Evolutionary conservation across 306 rosid species (phyloP).

Genomic region (Quillaja saponaria): DNA sequence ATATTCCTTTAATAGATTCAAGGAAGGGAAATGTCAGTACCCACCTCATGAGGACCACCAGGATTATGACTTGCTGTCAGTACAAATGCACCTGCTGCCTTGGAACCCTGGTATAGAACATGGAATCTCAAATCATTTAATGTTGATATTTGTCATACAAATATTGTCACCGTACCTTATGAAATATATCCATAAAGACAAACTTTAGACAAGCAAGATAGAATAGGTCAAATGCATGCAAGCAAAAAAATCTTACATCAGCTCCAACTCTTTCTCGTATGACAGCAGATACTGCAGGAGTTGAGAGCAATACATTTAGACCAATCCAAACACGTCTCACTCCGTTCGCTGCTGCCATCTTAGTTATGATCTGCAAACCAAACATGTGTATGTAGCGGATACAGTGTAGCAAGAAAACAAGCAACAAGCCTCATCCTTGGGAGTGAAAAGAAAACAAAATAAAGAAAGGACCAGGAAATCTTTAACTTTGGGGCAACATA

Average conservation of each 20-base stretch:
- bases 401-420: no score
- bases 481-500: slow-evolving; percentile 15
- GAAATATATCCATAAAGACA: slow-evolving; percentile 17
- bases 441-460: background rate
- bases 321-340: slow-evolving; percentile 92
- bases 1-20: no score
- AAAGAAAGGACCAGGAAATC: background rate
- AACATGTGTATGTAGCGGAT: background rate
- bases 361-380: slow-evolving; percentile 69
- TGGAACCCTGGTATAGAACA: slow-evolving; percentile 69
- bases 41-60: slow-evolving; percentile 93
- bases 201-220: slow-evolving; percentile 16
- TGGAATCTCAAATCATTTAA: slow-evolving; percentile 5
- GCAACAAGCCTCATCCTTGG: no score
- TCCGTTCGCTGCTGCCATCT: slow-evolving; percentile 95
- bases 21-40: no score
- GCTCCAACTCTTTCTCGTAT: slow-evolving; percentile 89
- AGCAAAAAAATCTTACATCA: slow-evolving; percentile 62
- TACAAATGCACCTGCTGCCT: slow-evolving; percentile 91
- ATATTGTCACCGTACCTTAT: slow-evolving; percentile 7
- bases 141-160: background rate
- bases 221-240: background rate
- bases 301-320: slow-evolving; percentile 92
- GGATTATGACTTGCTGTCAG: slow-evolving; percentile 99
- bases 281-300: slow-evolving; percentile 98